Evolutionary conservation across 768 basidiomycete species (phyloP).

Genomic region (Termitomyces sp.): DNA sequence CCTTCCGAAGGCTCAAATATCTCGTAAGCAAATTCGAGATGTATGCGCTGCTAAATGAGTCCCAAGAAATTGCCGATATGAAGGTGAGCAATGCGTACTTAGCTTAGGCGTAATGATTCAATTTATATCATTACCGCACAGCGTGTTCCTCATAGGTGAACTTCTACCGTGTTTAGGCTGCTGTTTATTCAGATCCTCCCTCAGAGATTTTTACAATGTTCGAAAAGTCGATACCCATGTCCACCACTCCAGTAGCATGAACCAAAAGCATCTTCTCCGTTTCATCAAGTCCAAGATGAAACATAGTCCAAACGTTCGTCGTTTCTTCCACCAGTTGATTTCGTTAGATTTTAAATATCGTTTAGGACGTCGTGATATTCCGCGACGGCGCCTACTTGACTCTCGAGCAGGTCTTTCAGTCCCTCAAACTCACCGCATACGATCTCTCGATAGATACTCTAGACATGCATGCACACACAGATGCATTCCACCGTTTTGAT

Average conservation of each 20-base stretch:
- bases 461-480: constrained; percentile 99
- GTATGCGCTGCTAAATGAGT: constrained; percentile 90
- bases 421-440: constrained; percentile 91
- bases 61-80: constrained; percentile 93
- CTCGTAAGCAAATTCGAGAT: constrained; percentile 92
- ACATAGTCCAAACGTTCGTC: constrained; percentile 67
- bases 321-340: neutral
- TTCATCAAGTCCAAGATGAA: constrained; percentile 99
- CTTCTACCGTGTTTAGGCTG: constrained; percentile 48
- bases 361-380: constrained; percentile 91
- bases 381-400: constrained; percentile 90
- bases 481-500: constrained; percentile 98
- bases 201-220: constrained; percentile 97
- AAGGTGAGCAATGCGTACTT: constrained; percentile 53
- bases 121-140: neutral
- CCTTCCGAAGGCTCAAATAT: constrained; percentile 88
- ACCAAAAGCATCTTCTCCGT: constrained; percentile 96
- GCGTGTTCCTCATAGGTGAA: constrained; percentile 1
- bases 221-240: constrained; percentile 99
- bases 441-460: constrained; percentile 98
- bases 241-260: constrained; percentile 98
- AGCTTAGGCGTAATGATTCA: too few species aligned
- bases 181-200: neutral
- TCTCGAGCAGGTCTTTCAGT: constrained; percentile 92
- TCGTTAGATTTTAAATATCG: neutral